Evolutionary conservation across 148 eudicot genomes (phyloP).

Genomic region (Silene uniflora): DNA sequence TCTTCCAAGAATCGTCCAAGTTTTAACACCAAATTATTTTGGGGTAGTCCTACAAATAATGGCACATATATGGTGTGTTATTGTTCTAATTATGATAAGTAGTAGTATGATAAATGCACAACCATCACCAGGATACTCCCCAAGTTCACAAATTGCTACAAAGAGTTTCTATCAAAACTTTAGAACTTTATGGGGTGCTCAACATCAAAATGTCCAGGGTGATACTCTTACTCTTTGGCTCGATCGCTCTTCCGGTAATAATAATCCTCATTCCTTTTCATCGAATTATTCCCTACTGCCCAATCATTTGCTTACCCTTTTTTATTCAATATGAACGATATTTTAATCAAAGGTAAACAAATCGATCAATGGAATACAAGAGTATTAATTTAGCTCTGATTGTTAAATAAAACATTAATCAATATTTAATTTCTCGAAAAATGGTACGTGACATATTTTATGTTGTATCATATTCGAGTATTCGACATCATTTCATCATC

Average conservation of each 20-base stretch:
- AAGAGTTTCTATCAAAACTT: slow-evolving; percentile 40
- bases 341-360: no score
- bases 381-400: no score
- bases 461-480: no score
- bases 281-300: no score
- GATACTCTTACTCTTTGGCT: slow-evolving; percentile 73
- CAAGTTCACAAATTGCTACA: slow-evolving; percentile 24
- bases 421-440: no score
- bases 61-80: slow-evolving; percentile 21
- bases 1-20: no score
- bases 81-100: slow-evolving; percentile 14
- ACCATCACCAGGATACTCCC: slow-evolving; percentile 36
- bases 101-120: slow-evolving; percentile 20
- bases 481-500: no score
- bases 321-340: no score
- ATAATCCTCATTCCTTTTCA: not conserved
- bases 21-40: not conserved
- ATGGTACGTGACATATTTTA: no score
- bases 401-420: no score
- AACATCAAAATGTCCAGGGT: slow-evolving; percentile 53
- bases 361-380: no score
- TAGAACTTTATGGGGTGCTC: slow-evolving; percentile 79
- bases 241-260: slow-evolving; percentile 63
- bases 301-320: no score
- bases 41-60: slow-evolving; percentile 4